Percentiles rank a stretch among this genome's conserved stretches.
These are phyloP conservation scores for Wickerhamomyces strasburgensis DNA, from an alignment of 805 yeast species.

Conservation along the genomic window DNA sequence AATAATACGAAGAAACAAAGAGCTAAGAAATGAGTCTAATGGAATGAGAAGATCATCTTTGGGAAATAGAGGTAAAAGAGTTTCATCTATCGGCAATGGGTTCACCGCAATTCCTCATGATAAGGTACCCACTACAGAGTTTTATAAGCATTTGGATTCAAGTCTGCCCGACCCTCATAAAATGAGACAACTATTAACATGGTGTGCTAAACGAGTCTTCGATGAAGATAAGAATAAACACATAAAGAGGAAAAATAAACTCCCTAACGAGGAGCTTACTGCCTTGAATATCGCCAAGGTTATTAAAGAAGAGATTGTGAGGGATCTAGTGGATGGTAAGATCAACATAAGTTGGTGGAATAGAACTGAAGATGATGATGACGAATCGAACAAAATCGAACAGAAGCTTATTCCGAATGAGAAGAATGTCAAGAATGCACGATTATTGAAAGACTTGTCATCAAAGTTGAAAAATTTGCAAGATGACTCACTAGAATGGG, in stretches of 20 bases:
- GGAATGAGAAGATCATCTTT: constrained; percentile 44
- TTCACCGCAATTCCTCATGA: constrained; percentile 62
- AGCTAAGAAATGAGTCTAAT: constrained; percentile 24
- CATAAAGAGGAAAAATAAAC: constrained; percentile 21
- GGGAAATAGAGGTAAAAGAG: constrained; percentile 60
- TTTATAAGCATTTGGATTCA: constrained; percentile 57
- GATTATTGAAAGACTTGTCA: constrained; percentile 42
- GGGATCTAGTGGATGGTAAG: constrained; percentile 54
- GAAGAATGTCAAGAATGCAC: constrained; percentile 48
- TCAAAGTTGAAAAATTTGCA: constrained; percentile 39
- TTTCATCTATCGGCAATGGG: constrained; percentile 73
- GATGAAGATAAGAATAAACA: constrained; percentile 26
- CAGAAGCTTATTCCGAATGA: constrained; percentile 48
- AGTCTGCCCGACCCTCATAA: constrained; percentile 67
- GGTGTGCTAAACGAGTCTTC: constrained; percentile 55
- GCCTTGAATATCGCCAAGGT: constrained; percentile 52
- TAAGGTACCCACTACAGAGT: constrained; percentile 48
- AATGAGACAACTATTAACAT: constrained; percentile 62
- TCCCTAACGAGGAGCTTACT: constrained; percentile 35
- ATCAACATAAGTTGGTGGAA: constrained; percentile 69
- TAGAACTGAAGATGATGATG: constrained; percentile 26
- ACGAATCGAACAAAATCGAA: constrained; percentile 21
- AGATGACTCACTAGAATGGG: constrained; percentile 47
- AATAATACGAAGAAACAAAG: constrained; percentile 32
- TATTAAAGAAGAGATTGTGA: constrained; percentile 57